Evolutionary conservation across 768 basidiomycete genomes (phyloP).

Genomic region (Hydnum rufescens): DNA sequence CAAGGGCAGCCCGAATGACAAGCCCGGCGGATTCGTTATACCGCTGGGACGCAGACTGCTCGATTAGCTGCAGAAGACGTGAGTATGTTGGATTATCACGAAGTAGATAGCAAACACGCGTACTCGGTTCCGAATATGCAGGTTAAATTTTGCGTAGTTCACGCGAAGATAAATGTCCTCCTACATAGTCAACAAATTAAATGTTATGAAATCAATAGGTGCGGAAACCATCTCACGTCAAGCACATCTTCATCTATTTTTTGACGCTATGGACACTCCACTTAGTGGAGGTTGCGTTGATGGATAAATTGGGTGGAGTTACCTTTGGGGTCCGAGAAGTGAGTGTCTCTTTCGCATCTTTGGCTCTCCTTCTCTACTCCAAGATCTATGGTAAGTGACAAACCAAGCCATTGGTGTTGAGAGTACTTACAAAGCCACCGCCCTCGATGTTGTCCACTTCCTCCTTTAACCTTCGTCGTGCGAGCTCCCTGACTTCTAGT

Average conservation of each 20-base stretch:
- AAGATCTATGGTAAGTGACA: slow-evolving; percentile 6
- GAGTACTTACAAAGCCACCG: slow-evolving; percentile 5
- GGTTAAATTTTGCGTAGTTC: slow-evolving; percentile 74
- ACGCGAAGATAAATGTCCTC: slow-evolving; percentile 62
- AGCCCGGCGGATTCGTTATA: slow-evolving; percentile 57
- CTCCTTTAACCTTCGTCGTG: slow-evolving; percentile 26
- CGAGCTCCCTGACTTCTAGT: slow-evolving; percentile 47
- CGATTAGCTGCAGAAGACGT: slow-evolving; percentile 39
- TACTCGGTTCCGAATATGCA: slow-evolving; percentile 75
- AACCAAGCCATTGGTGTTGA: neutral
- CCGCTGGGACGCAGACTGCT: slow-evolving; percentile 52
- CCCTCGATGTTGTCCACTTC: slow-evolving; percentile 10
- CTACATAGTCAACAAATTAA: slow-evolving; percentile 19
- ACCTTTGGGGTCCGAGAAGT: slow-evolving; percentile 12
- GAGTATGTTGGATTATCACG: slow-evolving; percentile 7
- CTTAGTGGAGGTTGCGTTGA: slow-evolving; percentile 5
- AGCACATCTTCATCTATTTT: slow-evolving; percentile 36
- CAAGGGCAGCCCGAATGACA: slow-evolving; percentile 52
- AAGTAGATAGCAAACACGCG: slow-evolving; percentile 12
- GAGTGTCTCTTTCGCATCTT: slow-evolving; percentile 18
- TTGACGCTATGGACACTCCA: slow-evolving; percentile 24
- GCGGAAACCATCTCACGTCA: slow-evolving; percentile 33
- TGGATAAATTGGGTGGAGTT: slow-evolving; percentile 6
- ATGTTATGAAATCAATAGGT: neutral
- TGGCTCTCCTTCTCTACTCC: slow-evolving; percentile 41